These are phyloP conservation scores for Collybiopsis luxurians DNA, from an alignment of 768 basidiomycete species.

Conservation along the genomic window DNA sequence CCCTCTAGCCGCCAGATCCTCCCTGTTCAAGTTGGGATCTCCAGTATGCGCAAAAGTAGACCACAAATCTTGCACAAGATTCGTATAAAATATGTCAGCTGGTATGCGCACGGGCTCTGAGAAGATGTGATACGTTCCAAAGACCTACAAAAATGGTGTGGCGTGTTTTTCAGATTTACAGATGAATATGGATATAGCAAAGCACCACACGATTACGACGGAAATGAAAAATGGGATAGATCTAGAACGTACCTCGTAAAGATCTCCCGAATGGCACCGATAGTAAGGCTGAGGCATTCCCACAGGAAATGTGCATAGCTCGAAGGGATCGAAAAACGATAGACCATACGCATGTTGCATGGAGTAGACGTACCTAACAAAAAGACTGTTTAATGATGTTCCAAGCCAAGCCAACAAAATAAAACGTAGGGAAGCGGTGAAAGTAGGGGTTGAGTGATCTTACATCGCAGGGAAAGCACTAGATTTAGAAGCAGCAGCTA, in stretches of 20 bases:
- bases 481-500: constrained; percentile 10
- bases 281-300: constrained; percentile 16
- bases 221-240: not conserved
- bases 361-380: constrained; percentile 14
- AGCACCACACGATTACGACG: not conserved
- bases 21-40: not conserved
- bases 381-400: not conserved
- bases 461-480: constrained; percentile 14
- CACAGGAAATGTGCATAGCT: constrained; percentile 16
- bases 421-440: too few relatives aligned
- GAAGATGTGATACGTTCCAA: constrained; percentile 18
- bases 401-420: not conserved
- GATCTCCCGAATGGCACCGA: constrained; percentile 18
- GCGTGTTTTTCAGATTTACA: too few relatives aligned
- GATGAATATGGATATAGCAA: not conserved
- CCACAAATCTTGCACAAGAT: constrained; percentile 7
- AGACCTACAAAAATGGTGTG: too few relatives aligned
- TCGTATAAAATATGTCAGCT: constrained; percentile 11
- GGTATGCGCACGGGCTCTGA: constrained; percentile 13
- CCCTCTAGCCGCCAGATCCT: not conserved
- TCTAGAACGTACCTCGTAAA: constrained; percentile 13
- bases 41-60: not conserved
- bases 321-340: constrained; percentile 15
- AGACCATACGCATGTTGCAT: constrained; percentile 15
- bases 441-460: too few relatives aligned